These are phyloP conservation scores for Linnemannia elongata DNA, from an alignment of 192 early-diverging fungal species.

Conservation along the genomic window DNA sequence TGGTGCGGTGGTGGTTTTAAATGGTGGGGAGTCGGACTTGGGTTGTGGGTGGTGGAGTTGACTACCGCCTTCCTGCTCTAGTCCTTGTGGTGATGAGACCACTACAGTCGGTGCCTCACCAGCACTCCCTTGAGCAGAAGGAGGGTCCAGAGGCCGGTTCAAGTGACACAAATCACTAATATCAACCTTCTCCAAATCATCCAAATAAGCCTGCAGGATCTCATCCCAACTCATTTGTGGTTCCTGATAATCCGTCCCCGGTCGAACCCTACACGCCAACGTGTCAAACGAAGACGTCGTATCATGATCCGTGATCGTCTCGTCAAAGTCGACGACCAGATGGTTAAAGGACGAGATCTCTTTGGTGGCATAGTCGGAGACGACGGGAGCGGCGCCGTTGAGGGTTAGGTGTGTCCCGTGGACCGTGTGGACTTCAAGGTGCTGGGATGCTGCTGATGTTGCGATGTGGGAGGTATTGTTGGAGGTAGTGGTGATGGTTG, in stretches of 20 bases:
- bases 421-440: slow-evolving; percentile 8
- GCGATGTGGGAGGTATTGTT: background rate
- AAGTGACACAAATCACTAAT: slow-evolving; percentile 35
- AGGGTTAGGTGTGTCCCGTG: background rate
- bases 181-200: slow-evolving; percentile 45
- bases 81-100: background rate
- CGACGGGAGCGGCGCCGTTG: background rate
- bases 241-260: background rate
- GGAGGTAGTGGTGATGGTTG: background rate
- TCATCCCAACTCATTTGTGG: slow-evolving; percentile 43
- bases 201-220: slow-evolving; percentile 50
- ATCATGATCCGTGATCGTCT: slow-evolving; percentile 52
- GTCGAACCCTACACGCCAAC: slow-evolving; percentile 22
- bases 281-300: slow-evolving; percentile 56
- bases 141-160: background rate
- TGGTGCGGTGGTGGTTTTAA: background rate
- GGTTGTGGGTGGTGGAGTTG: slow-evolving; percentile 3
- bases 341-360: slow-evolving; percentile 35
- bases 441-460: background rate
- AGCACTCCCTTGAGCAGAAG: background rate
- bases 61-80: background rate
- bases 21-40: background rate
- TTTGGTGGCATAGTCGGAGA: background rate
- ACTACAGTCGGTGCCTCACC: background rate
- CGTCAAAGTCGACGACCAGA: slow-evolving; percentile 52